Percentiles rank a stretch among this genome's conserved stretches.
These are phyloP conservation scores for Notholithocarpus densiflorus DNA, from an alignment of 306 rosid species.

Conservation along the genomic window DNA sequence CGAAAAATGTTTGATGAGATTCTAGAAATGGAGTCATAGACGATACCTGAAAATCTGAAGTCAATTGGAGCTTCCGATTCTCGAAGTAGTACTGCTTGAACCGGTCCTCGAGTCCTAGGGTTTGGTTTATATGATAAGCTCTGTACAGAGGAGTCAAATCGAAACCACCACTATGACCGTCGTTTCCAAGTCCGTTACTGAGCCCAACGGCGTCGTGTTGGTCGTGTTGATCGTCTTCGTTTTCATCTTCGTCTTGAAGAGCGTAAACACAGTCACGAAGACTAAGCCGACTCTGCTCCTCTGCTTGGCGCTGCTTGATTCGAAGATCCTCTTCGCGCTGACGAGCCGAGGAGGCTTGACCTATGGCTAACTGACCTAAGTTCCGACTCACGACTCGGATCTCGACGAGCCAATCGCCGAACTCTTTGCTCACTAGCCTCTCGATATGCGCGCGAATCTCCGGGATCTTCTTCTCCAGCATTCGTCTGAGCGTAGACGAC, in stretches of 20 bases:
- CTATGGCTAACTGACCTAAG: constrained; percentile 88
- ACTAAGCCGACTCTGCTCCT: constrained; percentile 97
- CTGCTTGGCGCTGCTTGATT: constrained; percentile 97
- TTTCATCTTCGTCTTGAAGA: constrained; percentile 86
- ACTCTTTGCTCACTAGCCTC: constrained; percentile 84
- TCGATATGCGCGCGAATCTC: constrained; percentile 87
- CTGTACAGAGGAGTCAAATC: constrained; percentile 89
- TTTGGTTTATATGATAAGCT: constrained; percentile 86
- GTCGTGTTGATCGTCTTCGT: constrained; percentile 3
- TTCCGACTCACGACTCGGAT: constrained; percentile 91
- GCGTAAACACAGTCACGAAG: constrained; percentile 88
- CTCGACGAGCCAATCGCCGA: constrained; percentile 96
- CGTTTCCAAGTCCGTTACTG: neutral
- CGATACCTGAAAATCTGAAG: constrained; percentile 97
- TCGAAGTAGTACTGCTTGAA: constrained; percentile 89
- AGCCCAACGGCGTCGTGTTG: too few relatives aligned
- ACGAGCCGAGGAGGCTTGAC: constrained; percentile 92
- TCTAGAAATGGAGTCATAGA: constrained; percentile 98
- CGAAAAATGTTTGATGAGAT: constrained; percentile 94
- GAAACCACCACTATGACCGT: constrained; percentile 38
- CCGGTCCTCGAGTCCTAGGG: constrained; percentile 87
- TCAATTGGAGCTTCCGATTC: constrained; percentile 90
- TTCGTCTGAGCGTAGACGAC: constrained; percentile 71
- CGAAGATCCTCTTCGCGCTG: constrained; percentile 97
- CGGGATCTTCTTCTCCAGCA: constrained; percentile 95